Percentiles rank a stretch among this genome's conserved stretches.
These are phyloP conservation scores for Aurinia saxatilis DNA, from an alignment of 345 rosid species.

Conservation along the genomic window DNA sequence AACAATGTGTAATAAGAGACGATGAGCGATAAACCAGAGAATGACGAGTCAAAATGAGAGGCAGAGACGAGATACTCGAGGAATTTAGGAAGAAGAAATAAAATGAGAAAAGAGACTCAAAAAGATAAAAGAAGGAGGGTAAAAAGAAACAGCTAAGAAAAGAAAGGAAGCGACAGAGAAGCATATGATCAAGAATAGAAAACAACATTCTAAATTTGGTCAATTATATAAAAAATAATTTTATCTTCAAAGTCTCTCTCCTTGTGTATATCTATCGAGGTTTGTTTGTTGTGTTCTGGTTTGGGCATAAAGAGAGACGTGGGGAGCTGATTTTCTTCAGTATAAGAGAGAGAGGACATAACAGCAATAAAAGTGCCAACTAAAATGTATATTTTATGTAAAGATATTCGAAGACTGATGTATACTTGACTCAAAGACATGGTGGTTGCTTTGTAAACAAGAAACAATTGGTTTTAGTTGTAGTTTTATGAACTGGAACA, in stretches of 20 bases:
- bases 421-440: no score
- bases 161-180: constrained; percentile 28
- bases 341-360: not conserved
- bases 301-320: constrained; percentile 14
- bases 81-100: constrained; percentile 5
- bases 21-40: constrained; percentile 17
- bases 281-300: no score
- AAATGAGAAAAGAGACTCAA: not conserved
- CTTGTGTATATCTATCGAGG: not conserved
- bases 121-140: not conserved
- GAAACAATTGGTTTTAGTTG: no score
- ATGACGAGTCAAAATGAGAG: constrained; percentile 19
- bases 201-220: constrained; percentile 14
- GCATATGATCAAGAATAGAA: constrained; percentile 31
- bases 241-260: constrained; percentile 26
- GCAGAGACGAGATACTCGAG: constrained; percentile 13
- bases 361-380: no score
- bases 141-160: constrained; percentile 8
- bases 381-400: no score
- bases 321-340: not conserved
- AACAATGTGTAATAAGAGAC: not conserved
- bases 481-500: no score
- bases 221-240: not conserved
- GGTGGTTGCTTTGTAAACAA: no score
- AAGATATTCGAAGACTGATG: no score